These are phyloP conservation scores for Penicillium waksmanii DNA, from an alignment of 495 filamentous ascomycete species.

Conservation along the genomic window DNA sequence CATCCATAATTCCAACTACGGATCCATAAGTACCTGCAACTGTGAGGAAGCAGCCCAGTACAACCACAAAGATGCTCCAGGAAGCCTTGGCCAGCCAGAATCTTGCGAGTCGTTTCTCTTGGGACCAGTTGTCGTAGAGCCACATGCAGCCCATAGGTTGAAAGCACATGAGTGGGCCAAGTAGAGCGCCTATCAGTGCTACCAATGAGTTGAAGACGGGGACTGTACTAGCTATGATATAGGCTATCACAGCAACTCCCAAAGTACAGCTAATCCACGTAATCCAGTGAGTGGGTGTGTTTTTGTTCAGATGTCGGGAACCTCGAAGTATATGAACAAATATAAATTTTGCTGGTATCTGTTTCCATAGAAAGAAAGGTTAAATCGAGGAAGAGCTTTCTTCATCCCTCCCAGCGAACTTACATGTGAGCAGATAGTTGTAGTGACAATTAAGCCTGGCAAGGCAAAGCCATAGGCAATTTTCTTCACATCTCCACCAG, in stretches of 20 bases:
- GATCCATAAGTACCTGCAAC: constrained; percentile 62
- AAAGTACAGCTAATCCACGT: constrained; percentile 62
- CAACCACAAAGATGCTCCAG: constrained; percentile 34
- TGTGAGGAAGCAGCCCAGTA: constrained; percentile 50
- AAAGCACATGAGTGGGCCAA: constrained; percentile 51
- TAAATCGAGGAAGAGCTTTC: constrained; percentile 32
- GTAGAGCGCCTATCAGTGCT: constrained; percentile 61
- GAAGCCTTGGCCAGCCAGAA: constrained; percentile 6
- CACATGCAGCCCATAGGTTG: constrained; percentile 52
- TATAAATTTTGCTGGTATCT: constrained; percentile 58
- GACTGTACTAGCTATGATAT: constrained; percentile 70
- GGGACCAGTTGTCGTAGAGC: constrained; percentile 50
- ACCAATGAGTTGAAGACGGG: constrained; percentile 70
- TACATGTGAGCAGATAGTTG: constrained; percentile 37
- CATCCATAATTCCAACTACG: constrained; percentile 57
- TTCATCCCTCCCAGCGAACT: constrained; percentile 40
- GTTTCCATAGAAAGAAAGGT: constrained; percentile 30
- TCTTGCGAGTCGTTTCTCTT: constrained; percentile 36
- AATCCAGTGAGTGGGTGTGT: constrained; percentile 58
- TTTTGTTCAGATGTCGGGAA: constrained; percentile 58
- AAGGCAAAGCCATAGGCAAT: constrained; percentile 72
- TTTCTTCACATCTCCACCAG: constrained; percentile 61
- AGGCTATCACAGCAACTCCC: constrained; percentile 61
- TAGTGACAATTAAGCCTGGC: constrained; percentile 49
- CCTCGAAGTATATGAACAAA: constrained; percentile 59